These are phyloP conservation scores for Xylaria sp. DNA, from an alignment of 2,329 filamentous ascomycete genomes.

Conservation along the genomic window DNA sequence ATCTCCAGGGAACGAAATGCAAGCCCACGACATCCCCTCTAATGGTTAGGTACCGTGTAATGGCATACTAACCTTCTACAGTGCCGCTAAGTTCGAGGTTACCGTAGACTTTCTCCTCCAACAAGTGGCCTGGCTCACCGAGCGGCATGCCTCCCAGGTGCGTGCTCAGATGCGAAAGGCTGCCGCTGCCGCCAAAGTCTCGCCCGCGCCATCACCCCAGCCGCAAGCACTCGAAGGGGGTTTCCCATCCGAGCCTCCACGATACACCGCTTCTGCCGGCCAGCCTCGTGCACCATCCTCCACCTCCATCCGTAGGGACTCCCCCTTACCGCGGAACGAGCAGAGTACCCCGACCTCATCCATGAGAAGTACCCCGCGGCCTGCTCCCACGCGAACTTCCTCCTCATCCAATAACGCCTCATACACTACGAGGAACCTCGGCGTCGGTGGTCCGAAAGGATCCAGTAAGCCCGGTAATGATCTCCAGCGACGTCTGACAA, in stretches of 20 bases:
- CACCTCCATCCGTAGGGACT: constrained; percentile 63
- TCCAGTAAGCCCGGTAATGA: constrained; percentile 39
- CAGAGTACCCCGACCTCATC: constrained; percentile 51
- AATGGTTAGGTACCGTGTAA: neutral
- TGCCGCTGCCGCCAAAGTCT: constrained; percentile 62
- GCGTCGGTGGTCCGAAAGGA: constrained; percentile 41
- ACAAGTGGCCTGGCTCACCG: constrained; percentile 92
- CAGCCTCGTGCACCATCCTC: constrained; percentile 56
- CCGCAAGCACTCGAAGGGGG: constrained; percentile 55
- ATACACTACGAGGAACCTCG: constrained; percentile 43
- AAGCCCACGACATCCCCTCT: constrained; percentile 44
- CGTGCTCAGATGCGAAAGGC: constrained; percentile 86
- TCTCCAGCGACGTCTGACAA: constrained; percentile 51
- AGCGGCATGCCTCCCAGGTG: constrained; percentile 87
- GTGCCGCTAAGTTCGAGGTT: constrained; percentile 78
- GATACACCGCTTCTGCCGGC: constrained; percentile 56
- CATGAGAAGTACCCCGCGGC: constrained; percentile 50
- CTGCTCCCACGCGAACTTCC: constrained; percentile 53
- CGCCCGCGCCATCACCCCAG: constrained; percentile 62
- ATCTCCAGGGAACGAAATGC: constrained; percentile 78
- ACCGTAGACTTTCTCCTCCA: constrained; percentile 87
- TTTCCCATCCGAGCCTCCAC: constrained; percentile 54
- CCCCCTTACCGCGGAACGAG: constrained; percentile 58
- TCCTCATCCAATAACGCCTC: constrained; percentile 54
- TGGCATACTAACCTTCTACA: constrained; percentile 48